Evolutionary conservation across 192 early-diverging fungal species (phyloP).

Genomic region (Phlyctochytrium arcticum): DNA sequence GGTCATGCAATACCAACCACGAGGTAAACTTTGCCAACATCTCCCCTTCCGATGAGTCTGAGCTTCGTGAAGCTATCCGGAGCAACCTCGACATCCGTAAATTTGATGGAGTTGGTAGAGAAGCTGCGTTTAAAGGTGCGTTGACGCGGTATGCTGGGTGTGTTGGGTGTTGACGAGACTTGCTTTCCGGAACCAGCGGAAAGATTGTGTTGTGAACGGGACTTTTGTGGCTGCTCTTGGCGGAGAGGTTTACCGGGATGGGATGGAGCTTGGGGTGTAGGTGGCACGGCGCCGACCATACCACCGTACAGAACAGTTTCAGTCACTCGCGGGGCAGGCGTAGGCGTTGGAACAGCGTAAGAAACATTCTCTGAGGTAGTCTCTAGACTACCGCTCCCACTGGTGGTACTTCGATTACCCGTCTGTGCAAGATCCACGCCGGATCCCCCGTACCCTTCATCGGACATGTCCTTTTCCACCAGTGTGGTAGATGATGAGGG

Average conservation of each 20-base stretch:
- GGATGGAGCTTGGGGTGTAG: no score
- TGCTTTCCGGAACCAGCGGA: background rate
- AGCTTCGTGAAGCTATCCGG: slow-evolving; percentile 87
- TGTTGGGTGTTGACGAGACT: no score
- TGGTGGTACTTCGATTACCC: background rate
- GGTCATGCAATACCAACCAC: slow-evolving; percentile 64
- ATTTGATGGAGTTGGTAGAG: slow-evolving; percentile 76
- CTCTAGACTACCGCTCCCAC: background rate
- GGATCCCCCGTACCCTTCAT: slow-evolving; percentile 25
- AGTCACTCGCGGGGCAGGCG: background rate
- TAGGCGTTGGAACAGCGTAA: background rate
- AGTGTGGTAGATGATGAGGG: background rate
- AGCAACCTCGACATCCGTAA: slow-evolving; percentile 75
- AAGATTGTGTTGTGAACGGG: background rate
- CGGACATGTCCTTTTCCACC: slow-evolving; percentile 1
- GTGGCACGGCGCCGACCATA: slow-evolving; percentile 10
- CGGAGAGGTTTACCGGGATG: background rate
- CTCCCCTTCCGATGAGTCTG: slow-evolving; percentile 90
- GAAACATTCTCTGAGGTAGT: background rate
- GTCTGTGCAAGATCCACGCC: background rate
- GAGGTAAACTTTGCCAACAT: slow-evolving; percentile 95
- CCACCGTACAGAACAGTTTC: background rate
- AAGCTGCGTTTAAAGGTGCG: slow-evolving; percentile 10
- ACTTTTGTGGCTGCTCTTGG: no score
- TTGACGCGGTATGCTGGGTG: no score